Conservation (phyloP, 176 grass and related monocot species). For the Stipa capillata region DNA sequence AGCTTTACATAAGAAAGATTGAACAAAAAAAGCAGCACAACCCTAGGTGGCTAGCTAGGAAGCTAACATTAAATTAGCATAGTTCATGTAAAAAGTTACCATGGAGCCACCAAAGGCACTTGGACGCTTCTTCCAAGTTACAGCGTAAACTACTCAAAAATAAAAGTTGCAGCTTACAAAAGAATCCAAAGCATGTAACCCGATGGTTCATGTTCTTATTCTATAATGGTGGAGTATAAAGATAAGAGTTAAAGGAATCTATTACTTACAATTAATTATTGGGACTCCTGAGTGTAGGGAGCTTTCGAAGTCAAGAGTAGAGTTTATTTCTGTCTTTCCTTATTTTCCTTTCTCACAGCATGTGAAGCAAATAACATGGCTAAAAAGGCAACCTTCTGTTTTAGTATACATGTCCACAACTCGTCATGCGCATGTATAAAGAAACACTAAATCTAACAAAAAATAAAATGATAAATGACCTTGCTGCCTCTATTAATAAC, state of each 20-base stretch:
- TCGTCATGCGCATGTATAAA: too few species aligned
- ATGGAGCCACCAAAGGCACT: constrained; percentile 57
- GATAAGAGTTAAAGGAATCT: not conserved
- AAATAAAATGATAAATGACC: too few species aligned
- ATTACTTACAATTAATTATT: not conserved
- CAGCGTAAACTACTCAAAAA: not conserved
- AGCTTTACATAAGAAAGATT: not conserved
- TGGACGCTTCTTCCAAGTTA: constrained; percentile 45
- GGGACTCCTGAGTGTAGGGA: constrained; percentile 19
- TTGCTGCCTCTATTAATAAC: too few species aligned
- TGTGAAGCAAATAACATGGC: not conserved
- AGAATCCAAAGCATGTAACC: constrained; percentile 23
- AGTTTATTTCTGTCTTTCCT: not conserved
- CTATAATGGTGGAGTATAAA: constrained; percentile 13
- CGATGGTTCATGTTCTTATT: constrained; percentile 9
- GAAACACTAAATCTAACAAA: too few species aligned
- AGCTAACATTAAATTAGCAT: not conserved
- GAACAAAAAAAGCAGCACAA: not conserved
- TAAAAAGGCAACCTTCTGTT: not conserved
- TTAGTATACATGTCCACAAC: too few species aligned
- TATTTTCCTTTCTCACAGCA: not conserved
- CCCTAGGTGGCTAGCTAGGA: not conserved
- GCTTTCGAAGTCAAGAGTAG: constrained; percentile 23
- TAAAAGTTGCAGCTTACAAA: constrained; percentile 19
- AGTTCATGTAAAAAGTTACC: constrained; percentile 31